A percentile compares a stretch with the other conserved stretches of the same genome.
Evolutionary conservation across 352 stramenopile species (phyloP).

Genomic region (Globisporangium parvum): DNA sequence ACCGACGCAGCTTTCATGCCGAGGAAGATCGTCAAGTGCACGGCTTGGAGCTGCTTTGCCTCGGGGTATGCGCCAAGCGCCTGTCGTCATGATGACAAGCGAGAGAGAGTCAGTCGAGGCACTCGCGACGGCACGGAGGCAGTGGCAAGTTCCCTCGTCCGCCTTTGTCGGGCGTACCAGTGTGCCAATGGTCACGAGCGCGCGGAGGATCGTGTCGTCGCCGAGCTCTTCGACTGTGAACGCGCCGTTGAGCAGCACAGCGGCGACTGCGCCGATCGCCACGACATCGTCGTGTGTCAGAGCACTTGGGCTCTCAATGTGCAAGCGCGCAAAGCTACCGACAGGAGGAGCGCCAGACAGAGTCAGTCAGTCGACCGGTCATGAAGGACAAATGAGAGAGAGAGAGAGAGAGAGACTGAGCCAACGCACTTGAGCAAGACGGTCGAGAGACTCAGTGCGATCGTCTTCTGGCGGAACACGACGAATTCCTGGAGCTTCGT

Average conservation of each 20-base stretch:
- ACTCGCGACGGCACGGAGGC: no score
- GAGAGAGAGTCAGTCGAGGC: neutral
- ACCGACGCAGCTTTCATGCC: conserved; percentile 38
- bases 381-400: neutral
- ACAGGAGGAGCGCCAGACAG: neutral
- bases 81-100: conserved; percentile 14
- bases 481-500: conserved; percentile 39
- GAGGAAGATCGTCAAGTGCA: conserved; percentile 49
- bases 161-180: no score
- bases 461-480: conserved; percentile 51
- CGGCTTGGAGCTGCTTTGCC: conserved; percentile 37
- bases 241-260: conserved; percentile 44
- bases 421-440: conserved; percentile 64
- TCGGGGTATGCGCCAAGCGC: conserved; percentile 29
- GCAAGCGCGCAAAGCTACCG: conserved; percentile 36
- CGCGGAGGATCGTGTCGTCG: conserved; percentile 71
- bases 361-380: neutral
- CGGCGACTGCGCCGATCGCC: conserved; percentile 38
- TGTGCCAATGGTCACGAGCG: conserved; percentile 57
- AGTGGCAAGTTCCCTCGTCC: no score
- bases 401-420: neutral
- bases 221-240: conserved; percentile 53
- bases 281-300: conserved; percentile 47
- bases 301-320: conserved; percentile 21
- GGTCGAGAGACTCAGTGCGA: conserved; percentile 60